phyloP scores from a whole-genome alignment of 306 rosid species.

The Arachis hypogaea region DNA sequence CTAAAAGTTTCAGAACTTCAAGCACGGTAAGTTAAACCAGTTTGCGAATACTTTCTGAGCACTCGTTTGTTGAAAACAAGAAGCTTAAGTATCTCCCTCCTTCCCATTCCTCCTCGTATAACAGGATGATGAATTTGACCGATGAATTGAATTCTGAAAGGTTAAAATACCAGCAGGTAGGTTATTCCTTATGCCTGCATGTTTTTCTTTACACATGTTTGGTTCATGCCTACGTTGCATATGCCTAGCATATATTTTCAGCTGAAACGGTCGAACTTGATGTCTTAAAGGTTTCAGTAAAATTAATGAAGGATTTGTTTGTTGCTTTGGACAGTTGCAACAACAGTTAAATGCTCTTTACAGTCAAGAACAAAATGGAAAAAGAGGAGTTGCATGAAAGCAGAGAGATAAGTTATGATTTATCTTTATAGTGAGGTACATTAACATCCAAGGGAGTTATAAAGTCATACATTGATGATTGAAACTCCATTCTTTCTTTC shows the following conservation, averaged over 20 bases:
- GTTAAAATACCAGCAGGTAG: conserved; percentile 77
- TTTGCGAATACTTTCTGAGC: conserved; percentile 23
- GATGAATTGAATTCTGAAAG: conserved; percentile 83
- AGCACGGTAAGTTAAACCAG: conserved; percentile 59
- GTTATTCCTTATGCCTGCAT: conserved; percentile 34
- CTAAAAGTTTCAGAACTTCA: conserved; percentile 85
- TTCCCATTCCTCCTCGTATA: conserved; percentile 19
- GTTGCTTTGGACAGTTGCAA: conserved; percentile 67
- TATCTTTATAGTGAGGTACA: conserved; percentile 45
- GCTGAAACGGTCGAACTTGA: conserved; percentile 9
- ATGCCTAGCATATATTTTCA: not conserved
- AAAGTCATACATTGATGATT: conserved; percentile 43
- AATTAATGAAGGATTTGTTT: conserved; percentile 28
- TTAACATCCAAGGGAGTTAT: conserved; percentile 58
- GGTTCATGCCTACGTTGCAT: conserved; percentile 8
- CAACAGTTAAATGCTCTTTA: conserved; percentile 64
- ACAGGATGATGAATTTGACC: conserved; percentile 77
- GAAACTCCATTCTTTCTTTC: conserved; percentile 39
- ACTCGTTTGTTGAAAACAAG: conserved; percentile 28
- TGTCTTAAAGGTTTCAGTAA: conserved; percentile 26
- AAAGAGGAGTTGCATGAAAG: conserved; percentile 61
- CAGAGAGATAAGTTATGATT: conserved; percentile 24
- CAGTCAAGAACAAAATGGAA: conserved; percentile 69
- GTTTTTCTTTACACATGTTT: conserved; percentile 24
- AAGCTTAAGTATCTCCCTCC: not conserved